phyloP scores from a whole-genome alignment of 192 early-diverging fungal genomes.

The Rhizophagus prolifer region DNA sequence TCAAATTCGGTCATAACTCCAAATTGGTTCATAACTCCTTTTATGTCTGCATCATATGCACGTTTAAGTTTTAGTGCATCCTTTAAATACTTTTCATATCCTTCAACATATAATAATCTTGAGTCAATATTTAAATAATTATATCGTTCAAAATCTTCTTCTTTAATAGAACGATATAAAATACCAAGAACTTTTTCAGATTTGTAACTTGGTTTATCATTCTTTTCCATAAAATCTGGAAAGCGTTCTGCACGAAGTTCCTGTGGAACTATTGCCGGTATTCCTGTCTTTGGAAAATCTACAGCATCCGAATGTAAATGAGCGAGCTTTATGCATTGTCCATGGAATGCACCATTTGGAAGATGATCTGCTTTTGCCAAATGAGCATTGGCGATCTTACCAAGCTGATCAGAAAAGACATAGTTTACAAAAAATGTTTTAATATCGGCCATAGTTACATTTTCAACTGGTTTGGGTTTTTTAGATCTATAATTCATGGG shows the following conservation, averaged over 20 bases:
- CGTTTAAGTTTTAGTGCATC: constrained; percentile 44
- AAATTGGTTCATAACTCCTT: constrained; percentile 65
- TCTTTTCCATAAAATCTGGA: constrained; percentile 79
- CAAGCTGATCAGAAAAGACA: constrained; percentile 62
- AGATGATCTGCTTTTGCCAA: constrained; percentile 59
- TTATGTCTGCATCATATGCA: constrained; percentile 54
- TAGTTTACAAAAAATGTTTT: constrained; percentile 67
- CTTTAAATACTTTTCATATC: constrained; percentile 52
- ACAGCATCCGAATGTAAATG: constrained; percentile 71
- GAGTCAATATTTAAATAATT: constrained; percentile 41
- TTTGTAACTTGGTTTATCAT: constrained; percentile 47
- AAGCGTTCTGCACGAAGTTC: constrained; percentile 45
- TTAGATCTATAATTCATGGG: constrained; percentile 57
- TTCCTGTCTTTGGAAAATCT: constrained; percentile 73
- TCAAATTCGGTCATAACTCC: constrained; percentile 50
- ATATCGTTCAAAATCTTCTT: constrained; percentile 43
- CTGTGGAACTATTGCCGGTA: constrained; percentile 46
- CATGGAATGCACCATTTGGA: constrained; percentile 46
- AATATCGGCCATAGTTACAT: constrained; percentile 51
- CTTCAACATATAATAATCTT: constrained; percentile 48
- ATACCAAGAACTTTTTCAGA: constrained; percentile 54
- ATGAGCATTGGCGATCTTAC: constrained; percentile 68
- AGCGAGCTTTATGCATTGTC: constrained; percentile 57
- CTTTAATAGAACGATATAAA: constrained; percentile 53
- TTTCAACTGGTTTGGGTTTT: constrained; percentile 27